phyloP scores from a whole-genome alignment of 2,329 filamentous ascomycete species.

The Fusarium sacchari region DNA sequence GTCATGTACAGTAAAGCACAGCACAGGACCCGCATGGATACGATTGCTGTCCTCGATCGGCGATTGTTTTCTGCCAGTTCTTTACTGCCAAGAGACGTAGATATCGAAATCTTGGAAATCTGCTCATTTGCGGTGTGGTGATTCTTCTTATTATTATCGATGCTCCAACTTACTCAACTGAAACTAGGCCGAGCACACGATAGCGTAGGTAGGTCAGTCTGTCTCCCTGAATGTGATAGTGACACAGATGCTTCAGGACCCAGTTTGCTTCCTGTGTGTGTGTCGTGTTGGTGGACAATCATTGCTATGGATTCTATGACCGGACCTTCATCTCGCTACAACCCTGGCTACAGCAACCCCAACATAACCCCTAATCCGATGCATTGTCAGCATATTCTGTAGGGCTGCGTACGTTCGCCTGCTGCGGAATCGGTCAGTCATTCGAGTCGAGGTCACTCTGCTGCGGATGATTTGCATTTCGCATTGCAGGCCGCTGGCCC shows the following conservation, averaged over 20 bases:
- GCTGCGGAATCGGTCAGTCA: slow-evolving; percentile 3
- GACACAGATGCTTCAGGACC: slow-evolving; percentile 1
- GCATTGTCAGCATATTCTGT: slow-evolving; percentile 21
- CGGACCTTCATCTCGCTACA: slow-evolving; percentile 37
- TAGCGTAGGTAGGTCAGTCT: slow-evolving; percentile 5
- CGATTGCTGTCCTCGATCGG: slow-evolving; percentile 23
- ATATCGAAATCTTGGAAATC: slow-evolving; percentile 25
- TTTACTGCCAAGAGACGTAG: slow-evolving; percentile 12
- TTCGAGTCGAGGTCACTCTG: background rate
- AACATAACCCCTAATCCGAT: slow-evolving; percentile 12
- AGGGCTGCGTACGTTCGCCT: slow-evolving; percentile 30
- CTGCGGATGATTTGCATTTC: slow-evolving; percentile 4
- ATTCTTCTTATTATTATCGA: slow-evolving; percentile 10
- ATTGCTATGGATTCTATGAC: slow-evolving; percentile 14
- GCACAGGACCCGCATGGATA: slow-evolving; percentile 16
- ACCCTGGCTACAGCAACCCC: slow-evolving; percentile 30
- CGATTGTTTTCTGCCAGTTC: slow-evolving; percentile 26
- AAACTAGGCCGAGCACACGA: slow-evolving; percentile 5
- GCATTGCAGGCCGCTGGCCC: slow-evolving; percentile 3
- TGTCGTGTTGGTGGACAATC: slow-evolving; percentile 17
- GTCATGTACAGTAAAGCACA: slow-evolving; percentile 5
- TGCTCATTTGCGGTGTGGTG: slow-evolving; percentile 20
- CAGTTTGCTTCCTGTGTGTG: slow-evolving; percentile 1
- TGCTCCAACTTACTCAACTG: background rate
- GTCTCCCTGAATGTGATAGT: slow-evolving; percentile 10